Base-by-base conservation (phyloP, 2,329 filamentous ascomycete genomes). In the Penicillium carneum region DNA sequence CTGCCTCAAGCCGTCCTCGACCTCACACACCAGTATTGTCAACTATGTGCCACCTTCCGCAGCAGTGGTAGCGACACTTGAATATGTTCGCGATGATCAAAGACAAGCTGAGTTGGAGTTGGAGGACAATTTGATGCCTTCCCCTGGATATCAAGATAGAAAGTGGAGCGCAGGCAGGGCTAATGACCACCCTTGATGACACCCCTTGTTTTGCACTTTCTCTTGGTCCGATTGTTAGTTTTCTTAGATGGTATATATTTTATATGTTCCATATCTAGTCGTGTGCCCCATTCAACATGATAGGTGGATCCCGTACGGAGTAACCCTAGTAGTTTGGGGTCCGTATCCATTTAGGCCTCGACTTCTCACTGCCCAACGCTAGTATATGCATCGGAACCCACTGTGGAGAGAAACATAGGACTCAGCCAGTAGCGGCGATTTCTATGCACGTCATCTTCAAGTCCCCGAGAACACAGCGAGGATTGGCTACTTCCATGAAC, bases 21-120 rank as follows among this genome's bases (percentile, higher is more conserved):
- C 75, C 82, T 99, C 62, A 98, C 95, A 29, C 94, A 99, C 77
- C 91, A 97, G 75, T 99, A 99, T 75, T 95, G 94, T 20, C 92
- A 92, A 59, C 83, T 99, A 38, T 99, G 95, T 76, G 93, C 94
- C 20, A 93, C 92, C 0, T 99, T 99, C 81, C 88, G 93, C 72
- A 98, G 93, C 84, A 96, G 89, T 72, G 95, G 95, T 4, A 96
- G 90, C 29, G 93, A 97, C 71, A 90, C 89, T 71, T 94, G 85
- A 80, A 57, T 39, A 53, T 36, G 8, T 41, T 49, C 9, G n/a
- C 26, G 18, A 48, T 9, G 9, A 26, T 48, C 18, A 29, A 29
- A 20, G 23, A 23, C 9, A 43, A 49, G n/a, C 10, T 8, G n/a
- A 47, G 33, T 10, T 26, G 1, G 26, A 33, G 41, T 14, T 26